A percentile compares a stretch with the other conserved stretches of the same genome.
Evolutionary conservation across 108 stramenopile genomes (phyloP).

Genomic region (Skeletonema costatum): DNA sequence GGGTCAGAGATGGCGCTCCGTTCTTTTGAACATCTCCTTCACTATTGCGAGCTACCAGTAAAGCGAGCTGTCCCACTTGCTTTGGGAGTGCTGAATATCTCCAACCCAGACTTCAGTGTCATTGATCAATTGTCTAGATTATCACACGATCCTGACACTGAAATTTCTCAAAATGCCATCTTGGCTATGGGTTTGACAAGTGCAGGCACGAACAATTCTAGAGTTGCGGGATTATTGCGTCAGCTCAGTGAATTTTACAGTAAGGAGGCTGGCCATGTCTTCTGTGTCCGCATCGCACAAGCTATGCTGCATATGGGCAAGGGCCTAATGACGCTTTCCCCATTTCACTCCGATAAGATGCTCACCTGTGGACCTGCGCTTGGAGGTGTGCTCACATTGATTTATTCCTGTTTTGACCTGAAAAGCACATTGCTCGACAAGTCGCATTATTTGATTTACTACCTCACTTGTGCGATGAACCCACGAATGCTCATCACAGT

Average conservation of each 20-base stretch:
- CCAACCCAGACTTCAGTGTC: slow-evolving; percentile 96
- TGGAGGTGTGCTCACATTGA: slow-evolving; percentile 90
- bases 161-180: slow-evolving; percentile 95
- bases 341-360: slow-evolving; percentile 97
- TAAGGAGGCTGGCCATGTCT: slow-evolving; percentile 95
- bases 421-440: slow-evolving; percentile 96
- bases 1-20: slow-evolving; percentile 98
- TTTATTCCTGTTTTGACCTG: slow-evolving; percentile 92
- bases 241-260: slow-evolving; percentile 97
- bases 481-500: slow-evolving; percentile 99
- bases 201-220: slow-evolving; percentile 98
- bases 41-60: slow-evolving; percentile 98
- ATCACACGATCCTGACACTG: slow-evolving; percentile 96
- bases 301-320: slow-evolving; percentile 98
- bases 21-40: slow-evolving; percentile 98
- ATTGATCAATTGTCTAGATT: slow-evolving; percentile 97
- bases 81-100: slow-evolving; percentile 90
- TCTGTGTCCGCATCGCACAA: slow-evolving; percentile 98
- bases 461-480: slow-evolving; percentile 94
- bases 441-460: slow-evolving; percentile 95
- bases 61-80: slow-evolving; percentile 98
- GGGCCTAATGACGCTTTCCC: slow-evolving; percentile 95
- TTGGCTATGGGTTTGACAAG: slow-evolving; percentile 94
- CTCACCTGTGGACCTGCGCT: slow-evolving; percentile 88
- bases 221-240: slow-evolving; percentile 97